Conservation (phyloP, 2,329 filamentous ascomycete species). For the Fusarium pseudograminearum region DNA sequence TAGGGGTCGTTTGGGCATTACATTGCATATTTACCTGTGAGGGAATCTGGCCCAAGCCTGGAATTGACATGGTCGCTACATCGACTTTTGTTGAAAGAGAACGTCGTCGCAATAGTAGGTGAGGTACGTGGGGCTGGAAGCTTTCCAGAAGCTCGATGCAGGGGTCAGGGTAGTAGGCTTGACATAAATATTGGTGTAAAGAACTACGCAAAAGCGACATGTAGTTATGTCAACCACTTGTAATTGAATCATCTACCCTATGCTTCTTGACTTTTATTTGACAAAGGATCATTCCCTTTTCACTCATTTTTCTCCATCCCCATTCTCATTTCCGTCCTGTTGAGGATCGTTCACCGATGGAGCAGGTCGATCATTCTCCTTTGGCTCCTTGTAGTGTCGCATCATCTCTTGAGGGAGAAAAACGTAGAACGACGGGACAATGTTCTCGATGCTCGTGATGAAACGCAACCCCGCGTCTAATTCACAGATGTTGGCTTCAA, state of each 20-base stretch:
- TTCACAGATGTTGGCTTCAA: conserved; percentile 66
- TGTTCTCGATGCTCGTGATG: conserved; percentile 67
- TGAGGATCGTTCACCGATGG: conserved; percentile 57
- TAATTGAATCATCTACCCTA: conserved; percentile 10
- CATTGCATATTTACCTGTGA: conserved; percentile 60
- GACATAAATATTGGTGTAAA: conserved; percentile 16
- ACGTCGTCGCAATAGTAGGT: conserved; percentile 30
- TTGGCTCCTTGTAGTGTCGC: conserved; percentile 72
- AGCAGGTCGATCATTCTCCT: conserved; percentile 57
- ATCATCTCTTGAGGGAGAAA: conserved; percentile 78
- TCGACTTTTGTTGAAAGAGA: conserved; percentile 42
- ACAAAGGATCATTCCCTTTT: neutral
- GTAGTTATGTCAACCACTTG: conserved; percentile 16
- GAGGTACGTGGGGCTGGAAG: conserved; percentile 46
- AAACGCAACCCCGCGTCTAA: conserved; percentile 73
- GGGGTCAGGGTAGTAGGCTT: conserved; percentile 10
- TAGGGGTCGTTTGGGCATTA: neutral
- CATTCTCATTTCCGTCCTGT: conserved; percentile 43
- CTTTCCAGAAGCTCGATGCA: conserved; percentile 46
- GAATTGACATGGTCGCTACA: conserved; percentile 74
- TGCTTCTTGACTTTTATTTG: neutral
- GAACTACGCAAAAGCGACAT: fast-evolving
- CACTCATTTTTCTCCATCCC: conserved; percentile 20
- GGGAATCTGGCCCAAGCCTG: conserved; percentile 77
- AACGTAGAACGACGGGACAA: conserved; percentile 72